Evolutionary conservation across 116 monocot species (phyloP), one percentile per base, ranked within the genome.

Genomic region (Trichopus zeylanicus): DNA sequence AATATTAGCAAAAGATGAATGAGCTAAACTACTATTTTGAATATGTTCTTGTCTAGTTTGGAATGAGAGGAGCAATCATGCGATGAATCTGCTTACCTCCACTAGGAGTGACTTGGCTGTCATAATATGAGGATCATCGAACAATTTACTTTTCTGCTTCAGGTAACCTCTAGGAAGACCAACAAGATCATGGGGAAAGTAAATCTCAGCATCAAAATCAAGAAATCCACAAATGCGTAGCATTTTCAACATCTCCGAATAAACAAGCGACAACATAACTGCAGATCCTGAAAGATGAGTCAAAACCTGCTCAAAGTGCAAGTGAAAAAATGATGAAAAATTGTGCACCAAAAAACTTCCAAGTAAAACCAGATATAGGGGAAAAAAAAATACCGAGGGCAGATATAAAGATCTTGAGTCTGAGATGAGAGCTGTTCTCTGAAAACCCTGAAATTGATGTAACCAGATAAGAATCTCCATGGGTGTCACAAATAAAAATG

Each of bases 181-280:
- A n/a, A 27, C 11, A 37, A 29, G 46, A 61, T 80, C 80, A 68
- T 64, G 35, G 26, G 85, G 85, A 67, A 66, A 61, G 60, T 67
- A 85, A 60, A 85, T 80, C 51, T 85, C 85, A 4, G 52, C 77
- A 68, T 80, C 80, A 49, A 85, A 85, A 58, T 85, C 75, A 5
- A 85, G 59, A 60, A 80, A 67, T 8, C 77, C 70, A 33, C 31
- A 68, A 0, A 80, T 48, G 4, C 63, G 51, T 7, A 85, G 46
- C 66, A 76, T 74, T 67, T 85, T 85, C 56, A 85, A 37, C 35
- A 77, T 68, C 56, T 85, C 85, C 18, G 85, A 85, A 38, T 80
- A 85, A 64, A 85, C 69, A 25, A 85, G 66, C 9, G 85, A 80
- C n/a, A 85, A 34, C 76, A 85, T 77, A 9, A 62, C 53, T 31